These are phyloP conservation scores for Fusarium udum DNA, from an alignment of 2,329 filamentous ascomycete species.

Conservation along the genomic window DNA sequence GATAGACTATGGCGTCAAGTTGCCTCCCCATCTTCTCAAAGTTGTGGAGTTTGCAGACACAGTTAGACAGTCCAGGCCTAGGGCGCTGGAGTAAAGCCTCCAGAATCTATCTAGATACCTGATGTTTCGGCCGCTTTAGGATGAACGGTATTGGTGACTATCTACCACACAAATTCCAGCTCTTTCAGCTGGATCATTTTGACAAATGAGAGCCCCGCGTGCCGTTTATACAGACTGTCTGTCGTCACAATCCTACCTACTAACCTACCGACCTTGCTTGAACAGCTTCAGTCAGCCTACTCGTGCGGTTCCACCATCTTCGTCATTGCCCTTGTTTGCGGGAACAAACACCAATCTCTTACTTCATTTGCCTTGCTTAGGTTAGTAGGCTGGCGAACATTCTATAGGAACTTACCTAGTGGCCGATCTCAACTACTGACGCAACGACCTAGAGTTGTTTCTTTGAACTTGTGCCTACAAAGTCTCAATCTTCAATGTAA, in stretches of 20 bases:
- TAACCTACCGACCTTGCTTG: not conserved
- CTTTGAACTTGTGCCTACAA: not conserved
- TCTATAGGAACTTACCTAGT: not conserved
- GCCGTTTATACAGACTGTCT: not conserved
- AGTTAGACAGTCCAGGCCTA: slow-evolving; percentile 1
- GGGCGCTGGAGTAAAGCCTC: slow-evolving; percentile 2
- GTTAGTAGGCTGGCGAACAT: not conserved
- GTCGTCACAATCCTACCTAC: slow-evolving; percentile 2
- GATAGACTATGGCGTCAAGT: slow-evolving; percentile 10
- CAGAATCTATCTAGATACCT: not conserved
- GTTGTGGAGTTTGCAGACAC: slow-evolving; percentile 5
- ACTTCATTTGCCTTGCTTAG: not conserved
- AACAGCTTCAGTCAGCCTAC: slow-evolving; percentile 5
- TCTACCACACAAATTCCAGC: slow-evolving; percentile 22
- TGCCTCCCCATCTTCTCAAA: slow-evolving; percentile 1
- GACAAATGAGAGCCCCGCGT: not conserved
- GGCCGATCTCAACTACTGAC: not conserved
- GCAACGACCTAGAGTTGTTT: not conserved
- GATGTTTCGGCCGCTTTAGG: slow-evolving; percentile 4
- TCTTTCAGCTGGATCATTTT: not conserved
- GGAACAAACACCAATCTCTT: not conserved
- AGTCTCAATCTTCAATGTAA: not conserved
- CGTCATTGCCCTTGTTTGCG: slow-evolving; percentile 5
- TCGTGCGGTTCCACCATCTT: not conserved
- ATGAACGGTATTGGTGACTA: not conserved